phyloP scores from a whole-genome alignment of 2,329 filamentous ascomycete genomes.

The Pseudogymnoascus sp. region DNA sequence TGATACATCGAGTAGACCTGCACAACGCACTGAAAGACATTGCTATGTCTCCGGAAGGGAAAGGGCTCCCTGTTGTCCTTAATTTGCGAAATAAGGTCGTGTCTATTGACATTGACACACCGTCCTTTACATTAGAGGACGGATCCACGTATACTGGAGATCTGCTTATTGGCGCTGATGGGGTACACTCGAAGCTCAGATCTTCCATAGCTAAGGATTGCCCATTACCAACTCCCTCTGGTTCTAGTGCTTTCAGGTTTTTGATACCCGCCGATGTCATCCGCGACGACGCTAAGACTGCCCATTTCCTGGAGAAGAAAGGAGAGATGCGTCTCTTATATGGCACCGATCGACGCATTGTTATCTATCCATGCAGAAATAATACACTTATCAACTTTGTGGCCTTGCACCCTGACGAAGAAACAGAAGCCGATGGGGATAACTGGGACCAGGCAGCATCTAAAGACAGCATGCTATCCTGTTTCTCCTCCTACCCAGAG shows the following conservation, averaged over 20 bases:
- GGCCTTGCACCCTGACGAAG: slow-evolving; percentile 39
- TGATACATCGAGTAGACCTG: slow-evolving; percentile 33
- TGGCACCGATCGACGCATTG: slow-evolving; percentile 32
- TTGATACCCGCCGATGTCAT: slow-evolving; percentile 14
- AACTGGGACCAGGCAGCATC: neutral
- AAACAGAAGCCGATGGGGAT: slow-evolving; percentile 26
- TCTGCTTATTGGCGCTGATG: slow-evolving; percentile 32
- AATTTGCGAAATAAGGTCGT: slow-evolving; percentile 35
- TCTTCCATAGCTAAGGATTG: neutral
- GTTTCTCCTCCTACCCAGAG: neutral
- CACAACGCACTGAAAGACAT: slow-evolving; percentile 30
- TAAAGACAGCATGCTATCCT: neutral
- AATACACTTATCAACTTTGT: slow-evolving; percentile 39
- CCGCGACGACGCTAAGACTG: slow-evolving; percentile 28
- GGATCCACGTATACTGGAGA: slow-evolving; percentile 26
- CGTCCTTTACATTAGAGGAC: slow-evolving; percentile 31
- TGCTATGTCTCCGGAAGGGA: slow-evolving; percentile 27
- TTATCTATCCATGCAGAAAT: slow-evolving; percentile 39
- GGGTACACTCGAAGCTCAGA: slow-evolving; percentile 20
- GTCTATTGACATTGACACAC: slow-evolving; percentile 33
- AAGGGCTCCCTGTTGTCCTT: slow-evolving; percentile 30
- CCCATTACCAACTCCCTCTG: neutral
- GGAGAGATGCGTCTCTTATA: slow-evolving; percentile 31
- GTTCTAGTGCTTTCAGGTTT: neutral
- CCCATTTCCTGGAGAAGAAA: slow-evolving; percentile 22